Percentiles rank a stretch among this genome's conserved stretches.
These are phyloP conservation scores for Flaveria trinervia DNA, from an alignment of 129 eudicot species.

Conservation along the genomic window DNA sequence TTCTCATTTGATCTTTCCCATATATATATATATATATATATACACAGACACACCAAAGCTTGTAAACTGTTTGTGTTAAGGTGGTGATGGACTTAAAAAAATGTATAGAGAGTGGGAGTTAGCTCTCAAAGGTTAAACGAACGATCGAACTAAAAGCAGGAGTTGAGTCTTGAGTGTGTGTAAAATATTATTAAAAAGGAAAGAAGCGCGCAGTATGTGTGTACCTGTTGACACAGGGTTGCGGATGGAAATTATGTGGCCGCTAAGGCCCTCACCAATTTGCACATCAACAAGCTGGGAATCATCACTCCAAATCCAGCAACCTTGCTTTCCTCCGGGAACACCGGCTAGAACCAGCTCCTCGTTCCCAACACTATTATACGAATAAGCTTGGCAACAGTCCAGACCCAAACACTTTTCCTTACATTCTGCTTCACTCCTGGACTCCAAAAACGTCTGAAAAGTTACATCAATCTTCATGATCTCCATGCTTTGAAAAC, in stretches of 20 bases:
- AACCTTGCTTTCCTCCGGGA: constrained; percentile 39
- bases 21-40: too few species aligned
- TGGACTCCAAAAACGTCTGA: constrained; percentile 37
- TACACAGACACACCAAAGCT: too few species aligned
- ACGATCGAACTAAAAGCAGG: too few species aligned
- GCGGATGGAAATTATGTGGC: constrained; percentile 29
- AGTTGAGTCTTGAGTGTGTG: too few species aligned
- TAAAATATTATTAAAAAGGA: too few species aligned
- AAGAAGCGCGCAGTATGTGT: not conserved
- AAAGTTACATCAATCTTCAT: constrained; percentile 44
- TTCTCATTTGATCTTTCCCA: too few species aligned
- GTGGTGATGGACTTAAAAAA: too few species aligned
- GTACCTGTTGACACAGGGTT: constrained; percentile 34
- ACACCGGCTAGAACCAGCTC: constrained; percentile 30
- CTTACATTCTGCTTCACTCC: constrained; percentile 35
- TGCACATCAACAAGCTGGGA: constrained; percentile 40
- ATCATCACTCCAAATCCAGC: constrained; percentile 46
- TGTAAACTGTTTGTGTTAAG: too few species aligned
- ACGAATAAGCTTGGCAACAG: constrained; percentile 48
- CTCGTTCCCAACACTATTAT: constrained; percentile 23
- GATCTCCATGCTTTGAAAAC: constrained; percentile 28
- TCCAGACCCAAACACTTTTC: constrained; percentile 42
- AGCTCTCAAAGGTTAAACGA: too few species aligned
- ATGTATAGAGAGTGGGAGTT: too few species aligned
- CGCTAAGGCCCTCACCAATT: constrained; percentile 30